A percentile compares a stretch with the other conserved stretches of the same genome.
phyloP scores from a whole-genome alignment of 2,329 filamentous ascomycete species.

The Triangularia verruculosa region DNA sequence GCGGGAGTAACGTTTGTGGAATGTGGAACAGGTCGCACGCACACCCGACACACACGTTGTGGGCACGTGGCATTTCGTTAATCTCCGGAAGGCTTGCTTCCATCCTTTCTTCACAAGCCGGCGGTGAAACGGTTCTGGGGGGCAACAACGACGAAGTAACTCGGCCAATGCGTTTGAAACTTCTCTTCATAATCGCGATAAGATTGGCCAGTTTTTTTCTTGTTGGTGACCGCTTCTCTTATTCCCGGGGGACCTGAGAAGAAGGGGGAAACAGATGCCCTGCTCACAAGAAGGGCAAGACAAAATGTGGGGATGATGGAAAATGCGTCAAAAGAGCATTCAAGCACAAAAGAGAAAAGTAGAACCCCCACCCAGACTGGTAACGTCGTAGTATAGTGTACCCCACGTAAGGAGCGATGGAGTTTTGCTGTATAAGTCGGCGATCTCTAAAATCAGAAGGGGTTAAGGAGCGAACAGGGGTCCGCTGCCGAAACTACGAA shows the following conservation, averaged over 20 bases:
- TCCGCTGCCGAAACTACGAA: slow-evolving; percentile 9
- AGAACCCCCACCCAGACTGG: neutral
- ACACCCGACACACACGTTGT: neutral
- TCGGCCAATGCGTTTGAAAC: neutral
- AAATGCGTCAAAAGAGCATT: neutral
- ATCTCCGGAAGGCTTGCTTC: neutral
- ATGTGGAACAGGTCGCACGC: neutral
- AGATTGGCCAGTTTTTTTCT: too few relatives aligned
- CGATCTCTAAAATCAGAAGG: neutral
- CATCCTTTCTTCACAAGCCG: neutral
- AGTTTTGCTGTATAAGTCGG: neutral
- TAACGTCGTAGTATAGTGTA: neutral
- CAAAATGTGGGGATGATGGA: neutral
- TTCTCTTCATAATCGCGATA: neutral
- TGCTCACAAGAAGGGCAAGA: too few relatives aligned
- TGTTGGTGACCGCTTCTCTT: too few relatives aligned
- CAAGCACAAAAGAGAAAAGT: neutral
- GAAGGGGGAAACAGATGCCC: too few relatives aligned
- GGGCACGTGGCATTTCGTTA: neutral
- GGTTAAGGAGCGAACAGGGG: neutral
- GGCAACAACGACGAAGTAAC: neutral
- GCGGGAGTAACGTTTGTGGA: neutral
- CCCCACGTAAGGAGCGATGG: neutral
- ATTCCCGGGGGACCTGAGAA: too few relatives aligned
- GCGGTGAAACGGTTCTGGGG: neutral